Conservation (phyloP, 2,329 filamentous ascomycete species). For the Lachnellula subtilissima region DNA sequence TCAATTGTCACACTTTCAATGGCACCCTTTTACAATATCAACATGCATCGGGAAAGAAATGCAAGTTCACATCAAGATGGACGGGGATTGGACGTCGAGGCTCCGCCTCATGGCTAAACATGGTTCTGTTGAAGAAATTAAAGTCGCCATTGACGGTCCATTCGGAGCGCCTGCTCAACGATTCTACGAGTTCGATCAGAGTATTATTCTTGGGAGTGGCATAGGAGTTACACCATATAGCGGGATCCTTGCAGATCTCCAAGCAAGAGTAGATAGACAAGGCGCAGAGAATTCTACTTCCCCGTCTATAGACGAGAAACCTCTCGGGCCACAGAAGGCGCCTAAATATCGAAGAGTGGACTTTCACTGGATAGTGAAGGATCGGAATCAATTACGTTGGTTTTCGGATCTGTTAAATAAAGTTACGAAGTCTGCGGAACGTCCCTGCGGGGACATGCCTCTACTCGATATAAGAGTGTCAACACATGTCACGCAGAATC, state of each 20-base stretch:
- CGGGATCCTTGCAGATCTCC: constrained; percentile 51
- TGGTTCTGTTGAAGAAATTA: constrained; percentile 31
- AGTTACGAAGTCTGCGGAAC: constrained; percentile 37
- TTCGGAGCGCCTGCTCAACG: constrained; percentile 54
- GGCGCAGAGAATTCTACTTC: constrained; percentile 17
- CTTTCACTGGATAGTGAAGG: constrained; percentile 57
- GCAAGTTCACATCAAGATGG: constrained; percentile 54
- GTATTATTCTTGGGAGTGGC: constrained; percentile 51
- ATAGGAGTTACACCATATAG: constrained; percentile 56
- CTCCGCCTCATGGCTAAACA: constrained; percentile 41
- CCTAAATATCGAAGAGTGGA: constrained; percentile 45
- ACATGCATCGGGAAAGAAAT: constrained; percentile 48
- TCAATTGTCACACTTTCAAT: constrained; percentile 48
- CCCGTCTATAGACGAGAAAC: background rate
- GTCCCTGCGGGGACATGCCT: constrained; percentile 32
- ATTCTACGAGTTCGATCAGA: constrained; percentile 54
- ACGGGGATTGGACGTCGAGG: constrained; percentile 50
- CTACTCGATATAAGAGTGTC: constrained; percentile 50
- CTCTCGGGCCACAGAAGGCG: background rate
- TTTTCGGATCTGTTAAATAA: constrained; percentile 52
- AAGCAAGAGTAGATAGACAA: constrained; percentile 38
- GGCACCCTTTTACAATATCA: constrained; percentile 57
- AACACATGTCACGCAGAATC: constrained; percentile 53
- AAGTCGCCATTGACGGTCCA: constrained; percentile 51
- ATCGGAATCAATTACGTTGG: constrained; percentile 52